Percentiles rank a stretch among this genome's conserved stretches.
Evolutionary conservation across 805 yeast species (phyloP).

Genomic region (Nakazawaea laoshanensis): DNA sequence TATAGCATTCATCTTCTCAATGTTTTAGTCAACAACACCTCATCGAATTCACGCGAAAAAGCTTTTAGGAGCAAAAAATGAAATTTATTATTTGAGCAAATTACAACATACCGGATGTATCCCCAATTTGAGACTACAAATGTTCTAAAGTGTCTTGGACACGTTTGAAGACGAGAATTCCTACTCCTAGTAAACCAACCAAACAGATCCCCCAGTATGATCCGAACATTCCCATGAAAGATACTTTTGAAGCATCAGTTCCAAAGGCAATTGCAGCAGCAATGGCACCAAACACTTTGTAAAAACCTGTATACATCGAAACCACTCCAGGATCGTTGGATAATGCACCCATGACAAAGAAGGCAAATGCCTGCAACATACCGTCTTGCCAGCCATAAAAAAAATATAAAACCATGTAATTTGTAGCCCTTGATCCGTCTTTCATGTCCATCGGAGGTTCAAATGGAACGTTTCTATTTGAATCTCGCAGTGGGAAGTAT

Average conservation of each 20-base stretch:
- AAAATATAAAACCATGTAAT: constrained; percentile 6
- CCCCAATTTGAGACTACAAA: no score
- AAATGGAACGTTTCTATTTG: constrained; percentile 6
- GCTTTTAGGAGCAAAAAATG: no score
- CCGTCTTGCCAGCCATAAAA: constrained; percentile 10
- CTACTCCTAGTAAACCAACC: constrained; percentile 4
- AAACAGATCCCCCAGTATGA: constrained; percentile 6
- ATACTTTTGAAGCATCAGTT: constrained; percentile 9
- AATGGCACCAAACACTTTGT: constrained; percentile 7
- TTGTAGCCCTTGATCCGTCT: constrained; percentile 5
- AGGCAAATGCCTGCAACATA: constrained; percentile 5
- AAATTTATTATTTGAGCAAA: no score
- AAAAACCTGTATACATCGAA: constrained; percentile 6
- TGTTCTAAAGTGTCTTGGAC: no score
- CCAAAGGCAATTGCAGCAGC: constrained; percentile 8
- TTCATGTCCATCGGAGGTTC: constrained; percentile 7
- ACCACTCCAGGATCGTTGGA: constrained; percentile 6
- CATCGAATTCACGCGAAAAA: no score
- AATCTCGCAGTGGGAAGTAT: constrained; percentile 12
- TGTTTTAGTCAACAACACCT: neutral
- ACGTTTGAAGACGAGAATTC: constrained; percentile 6
- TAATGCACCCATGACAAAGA: constrained; percentile 8
- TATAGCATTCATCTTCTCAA: constrained; percentile 13
- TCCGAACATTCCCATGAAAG: constrained; percentile 5
- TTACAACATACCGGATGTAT: no score